Evolutionary conservation across 2,329 filamentous ascomycete species (phyloP).

Genomic region (Colletotrichum truncatum): DNA sequence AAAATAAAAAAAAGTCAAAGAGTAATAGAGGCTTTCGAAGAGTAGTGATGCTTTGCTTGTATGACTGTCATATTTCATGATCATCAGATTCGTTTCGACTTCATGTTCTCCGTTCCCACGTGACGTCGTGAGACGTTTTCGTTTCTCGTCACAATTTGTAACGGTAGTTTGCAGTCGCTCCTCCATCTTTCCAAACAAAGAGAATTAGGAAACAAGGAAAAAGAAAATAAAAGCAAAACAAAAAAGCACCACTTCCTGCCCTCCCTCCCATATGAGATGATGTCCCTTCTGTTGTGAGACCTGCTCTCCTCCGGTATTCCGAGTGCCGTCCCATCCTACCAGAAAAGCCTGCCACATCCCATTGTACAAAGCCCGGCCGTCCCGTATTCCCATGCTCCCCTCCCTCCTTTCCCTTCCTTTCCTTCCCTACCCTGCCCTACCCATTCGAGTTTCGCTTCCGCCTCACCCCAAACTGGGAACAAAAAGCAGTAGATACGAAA

Average conservation of each 20-base stretch:
- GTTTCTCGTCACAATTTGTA: slow-evolving; percentile 2
- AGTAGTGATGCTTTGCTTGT: background rate
- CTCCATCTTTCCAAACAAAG: background rate
- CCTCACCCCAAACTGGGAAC: slow-evolving; percentile 12
- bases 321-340: background rate
- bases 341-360: background rate
- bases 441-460: background rate
- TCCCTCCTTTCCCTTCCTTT: background rate
- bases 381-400: slow-evolving; percentile 8
- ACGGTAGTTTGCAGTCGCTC: background rate
- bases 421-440: slow-evolving; percentile 1
- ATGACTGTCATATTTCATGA: background rate
- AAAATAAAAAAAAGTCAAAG: background rate
- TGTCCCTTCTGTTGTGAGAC: slow-evolving; percentile 26
- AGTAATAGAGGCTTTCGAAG: background rate
- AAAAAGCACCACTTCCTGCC: slow-evolving; percentile 18
- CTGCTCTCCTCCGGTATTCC: slow-evolving; percentile 23
- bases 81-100: slow-evolving; percentile 28
- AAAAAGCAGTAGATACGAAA: slow-evolving; percentile 36
- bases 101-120: slow-evolving; percentile 22
- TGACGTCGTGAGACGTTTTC: slow-evolving; percentile 22
- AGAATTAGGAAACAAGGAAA: slow-evolving; percentile 4
- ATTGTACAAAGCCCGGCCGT: slow-evolving; percentile 24
- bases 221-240: background rate
- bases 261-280: slow-evolving; percentile 15